Base-by-base conservation (phyloP, 2,329 filamentous ascomycete genomes). In the Fusarium vanettenii region DNA sequence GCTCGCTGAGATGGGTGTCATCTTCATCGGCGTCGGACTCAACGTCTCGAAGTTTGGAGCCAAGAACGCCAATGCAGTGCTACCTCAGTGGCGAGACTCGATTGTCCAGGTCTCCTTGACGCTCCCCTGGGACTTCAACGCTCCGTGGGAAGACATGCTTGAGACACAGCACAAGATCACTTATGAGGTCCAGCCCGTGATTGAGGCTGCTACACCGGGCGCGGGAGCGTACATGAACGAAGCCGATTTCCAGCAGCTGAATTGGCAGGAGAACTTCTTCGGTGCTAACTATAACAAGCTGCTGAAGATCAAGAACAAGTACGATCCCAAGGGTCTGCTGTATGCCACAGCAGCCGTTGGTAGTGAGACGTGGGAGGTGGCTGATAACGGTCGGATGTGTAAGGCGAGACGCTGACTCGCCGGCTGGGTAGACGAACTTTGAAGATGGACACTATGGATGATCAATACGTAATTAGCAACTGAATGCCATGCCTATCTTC, bases 181-280 rank as follows among this genome's bases (percentile, higher is more conserved):
- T 0, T 45, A 78, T 0, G 73, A 76, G 10, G 64, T 82, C 0
- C 72, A 77, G 20, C 78, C 79, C 1, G 35, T 79, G 0, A 72
- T 82, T 6, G 76, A 79, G 37, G 75, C 72, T 2, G 80, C 84
- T 8, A 85, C 86, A 0, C 85, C 86, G 1, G 82, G 81, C 1
- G 80, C 82, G 5, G 86, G 85, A 1, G 79, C 84, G 2, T 89
- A 89, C 72, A 81, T 87, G 81, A 89, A 88, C 69, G 88, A 90
- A 79, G 87, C 85, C 1, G 84, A 89, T 75, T 86, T 86, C 60
- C 79, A 81, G 35, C 81, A 87, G 71, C 79, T 78, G 0, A 68
- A 85, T 37, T 89, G 82, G 79, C 81, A 87, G 76, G 37, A 82
- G 13, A 79, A 74, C 2, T 89, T 88, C 72, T 89, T 84, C 66